phyloP scores from a whole-genome alignment of 2,329 filamentous ascomycete species.

The Hortaea werneckii region DNA sequence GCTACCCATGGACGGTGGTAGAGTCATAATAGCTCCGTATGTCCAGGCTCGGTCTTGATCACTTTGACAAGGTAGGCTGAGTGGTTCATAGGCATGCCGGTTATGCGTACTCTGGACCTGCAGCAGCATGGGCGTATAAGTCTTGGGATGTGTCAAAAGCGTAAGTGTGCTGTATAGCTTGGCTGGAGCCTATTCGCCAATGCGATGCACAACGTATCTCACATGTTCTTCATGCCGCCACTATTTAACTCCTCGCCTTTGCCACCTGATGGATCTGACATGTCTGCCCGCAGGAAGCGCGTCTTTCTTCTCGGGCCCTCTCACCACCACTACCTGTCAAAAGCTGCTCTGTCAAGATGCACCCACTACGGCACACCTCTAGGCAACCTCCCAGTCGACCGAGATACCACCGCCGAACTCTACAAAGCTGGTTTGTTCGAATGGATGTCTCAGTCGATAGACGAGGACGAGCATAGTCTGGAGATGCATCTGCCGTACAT shows the following conservation, averaged over 20 bases:
- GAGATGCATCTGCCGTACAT: constrained; percentile 97
- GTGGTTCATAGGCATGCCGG: constrained; percentile 65
- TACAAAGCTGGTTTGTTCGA: constrained; percentile 47
- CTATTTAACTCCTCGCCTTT: too few relatives aligned
- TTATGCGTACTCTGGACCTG: constrained; percentile 82
- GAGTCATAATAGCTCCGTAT: constrained; percentile 87
- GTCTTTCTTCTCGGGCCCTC: constrained; percentile 90
- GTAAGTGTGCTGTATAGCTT: constrained; percentile 32
- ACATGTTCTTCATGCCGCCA: neutral
- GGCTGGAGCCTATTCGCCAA: too few relatives aligned
- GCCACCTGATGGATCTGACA: neutral
- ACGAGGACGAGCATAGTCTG: constrained; percentile 80
- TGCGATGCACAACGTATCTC: neutral
- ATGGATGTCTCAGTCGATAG: constrained; percentile 54
- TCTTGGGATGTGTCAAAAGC: constrained; percentile 69
- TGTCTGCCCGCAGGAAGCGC: constrained; percentile 51
- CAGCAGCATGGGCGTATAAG: constrained; percentile 92
- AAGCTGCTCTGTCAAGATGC: constrained; percentile 66
- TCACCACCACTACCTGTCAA: constrained; percentile 71
- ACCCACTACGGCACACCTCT: constrained; percentile 63
- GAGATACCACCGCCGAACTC: constrained; percentile 42
- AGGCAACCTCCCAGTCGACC: constrained; percentile 59
- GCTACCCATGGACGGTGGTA: constrained; percentile 63
- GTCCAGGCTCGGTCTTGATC: constrained; percentile 2
- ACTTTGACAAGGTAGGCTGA: constrained; percentile 1